These are phyloP conservation scores for Ramularia collo-cygni DNA, from an alignment of 2,329 filamentous ascomycete species.

Conservation along the genomic window DNA sequence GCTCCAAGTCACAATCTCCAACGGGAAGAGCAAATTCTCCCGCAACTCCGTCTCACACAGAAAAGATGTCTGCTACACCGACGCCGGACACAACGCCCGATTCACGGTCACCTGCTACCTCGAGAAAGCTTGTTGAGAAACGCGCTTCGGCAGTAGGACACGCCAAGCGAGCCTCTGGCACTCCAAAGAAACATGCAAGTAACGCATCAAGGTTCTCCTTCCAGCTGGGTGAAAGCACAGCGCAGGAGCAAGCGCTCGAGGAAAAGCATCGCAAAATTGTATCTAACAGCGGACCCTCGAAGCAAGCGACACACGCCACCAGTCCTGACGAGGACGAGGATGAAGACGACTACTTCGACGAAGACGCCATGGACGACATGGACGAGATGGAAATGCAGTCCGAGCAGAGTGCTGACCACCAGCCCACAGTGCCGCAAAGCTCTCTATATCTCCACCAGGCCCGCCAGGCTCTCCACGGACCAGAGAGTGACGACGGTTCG, in stretches of 20 bases:
- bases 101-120: no score
- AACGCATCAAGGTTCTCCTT: slow-evolving; percentile 77
- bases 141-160: slow-evolving; percentile 26
- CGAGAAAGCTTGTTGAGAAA: slow-evolving; percentile 22
- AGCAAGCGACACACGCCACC: slow-evolving; percentile 5
- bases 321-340: slow-evolving; percentile 25
- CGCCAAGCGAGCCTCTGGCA: slow-evolving; percentile 13
- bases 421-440: slow-evolving; percentile 8
- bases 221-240: slow-evolving; percentile 61
- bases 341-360: slow-evolving; percentile 33
- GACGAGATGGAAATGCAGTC: slow-evolving; percentile 38
- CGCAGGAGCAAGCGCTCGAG: slow-evolving; percentile 62
- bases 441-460: slow-evolving; percentile 18
- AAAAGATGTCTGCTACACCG: no score
- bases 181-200: slow-evolving; percentile 47
- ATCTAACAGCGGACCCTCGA: slow-evolving; percentile 9
- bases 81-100: no score
- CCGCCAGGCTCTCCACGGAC: slow-evolving; percentile 11
- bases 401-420: slow-evolving; percentile 1
- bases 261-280: slow-evolving; percentile 50
- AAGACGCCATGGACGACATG: slow-evolving; percentile 39
- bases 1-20: background rate
- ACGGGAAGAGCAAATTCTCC: no score
- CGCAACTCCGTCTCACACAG: no score
- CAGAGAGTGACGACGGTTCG: slow-evolving; percentile 13